phyloP scores from a whole-genome alignment of 176 grass and related monocot genomes.

The Elymus sibiricus region DNA sequence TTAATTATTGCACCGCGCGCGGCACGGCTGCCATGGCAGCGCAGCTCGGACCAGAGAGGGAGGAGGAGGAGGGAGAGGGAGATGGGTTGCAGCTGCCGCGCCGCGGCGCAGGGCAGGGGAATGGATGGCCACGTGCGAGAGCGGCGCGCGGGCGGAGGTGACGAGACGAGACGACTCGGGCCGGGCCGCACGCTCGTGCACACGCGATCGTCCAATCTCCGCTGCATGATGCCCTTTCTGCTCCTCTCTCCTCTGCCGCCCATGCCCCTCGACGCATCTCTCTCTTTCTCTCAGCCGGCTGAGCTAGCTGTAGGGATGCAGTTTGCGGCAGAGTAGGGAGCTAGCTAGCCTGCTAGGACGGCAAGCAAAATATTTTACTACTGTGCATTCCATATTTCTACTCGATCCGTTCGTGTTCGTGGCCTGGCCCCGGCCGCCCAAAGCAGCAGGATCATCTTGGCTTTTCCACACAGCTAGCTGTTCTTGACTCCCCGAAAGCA shows the following conservation, averaged over 20 bases:
- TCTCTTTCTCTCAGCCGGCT: neutral
- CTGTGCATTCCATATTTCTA: neutral
- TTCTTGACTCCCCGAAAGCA: neutral
- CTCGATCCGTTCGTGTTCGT: neutral
- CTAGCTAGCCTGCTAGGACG: neutral
- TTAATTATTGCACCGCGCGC: slow-evolving; percentile 16
- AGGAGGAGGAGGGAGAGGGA: neutral
- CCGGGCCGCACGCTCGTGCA: slow-evolving; percentile 76
- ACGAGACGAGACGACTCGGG: slow-evolving; percentile 63
- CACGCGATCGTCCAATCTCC: slow-evolving; percentile 73
- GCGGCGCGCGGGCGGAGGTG: slow-evolving; percentile 60
- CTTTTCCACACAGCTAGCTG: neutral
- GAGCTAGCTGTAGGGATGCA: neutral
- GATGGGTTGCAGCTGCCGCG: slow-evolving; percentile 6
- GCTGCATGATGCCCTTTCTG: slow-evolving; percentile 11
- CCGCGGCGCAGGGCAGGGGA: slow-evolving; percentile 21
- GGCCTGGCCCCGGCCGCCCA: slow-evolving; percentile 36
- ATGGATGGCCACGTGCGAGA: slow-evolving; percentile 63
- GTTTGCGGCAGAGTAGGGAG: neutral
- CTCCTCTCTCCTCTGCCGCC: neutral
- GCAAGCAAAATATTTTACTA: slow-evolving; percentile 38
- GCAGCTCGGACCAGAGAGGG: neutral
- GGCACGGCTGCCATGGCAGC: slow-evolving; percentile 30
- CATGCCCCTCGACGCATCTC: neutral
- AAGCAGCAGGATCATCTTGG: slow-evolving; percentile 9